Evolutionary conservation across 345 rosid species (phyloP).

Genomic region (Corymbia maculata): DNA sequence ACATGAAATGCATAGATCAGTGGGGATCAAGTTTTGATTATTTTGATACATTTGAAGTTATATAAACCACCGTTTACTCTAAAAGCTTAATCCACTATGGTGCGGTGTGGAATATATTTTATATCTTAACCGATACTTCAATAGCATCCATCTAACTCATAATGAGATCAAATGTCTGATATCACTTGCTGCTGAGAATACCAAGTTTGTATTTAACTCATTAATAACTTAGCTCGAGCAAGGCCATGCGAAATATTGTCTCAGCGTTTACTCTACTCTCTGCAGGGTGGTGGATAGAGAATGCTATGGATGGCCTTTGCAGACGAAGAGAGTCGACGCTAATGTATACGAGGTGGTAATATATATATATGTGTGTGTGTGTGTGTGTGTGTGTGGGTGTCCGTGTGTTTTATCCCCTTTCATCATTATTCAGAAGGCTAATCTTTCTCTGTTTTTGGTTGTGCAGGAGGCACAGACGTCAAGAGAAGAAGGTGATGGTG

Average conservation of each 20-base stretch:
- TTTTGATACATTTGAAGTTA: background rate
- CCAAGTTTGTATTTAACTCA: background rate
- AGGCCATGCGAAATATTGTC: background rate
- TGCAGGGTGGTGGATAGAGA: background rate
- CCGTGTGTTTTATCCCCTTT: background rate
- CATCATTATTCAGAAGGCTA: background rate
- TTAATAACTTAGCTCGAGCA: background rate
- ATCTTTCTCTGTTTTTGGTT: background rate
- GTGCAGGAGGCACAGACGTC: background rate
- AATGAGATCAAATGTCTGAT: background rate
- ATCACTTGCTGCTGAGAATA: background rate
- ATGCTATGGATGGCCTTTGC: background rate
- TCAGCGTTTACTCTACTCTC: background rate
- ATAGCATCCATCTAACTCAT: background rate
- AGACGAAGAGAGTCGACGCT: background rate
- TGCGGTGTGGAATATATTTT: background rate
- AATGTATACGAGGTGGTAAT: background rate
- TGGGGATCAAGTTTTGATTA: background rate
- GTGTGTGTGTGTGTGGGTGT: too few species aligned
- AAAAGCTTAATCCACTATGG: background rate
- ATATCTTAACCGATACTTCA: background rate
- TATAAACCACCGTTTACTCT: background rate
- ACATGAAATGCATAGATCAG: background rate
- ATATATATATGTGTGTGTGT: too few species aligned
- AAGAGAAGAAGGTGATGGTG: background rate